Conservation (phyloP, 306 rosid genomes). For the Lathyrus sativus region DNA sequence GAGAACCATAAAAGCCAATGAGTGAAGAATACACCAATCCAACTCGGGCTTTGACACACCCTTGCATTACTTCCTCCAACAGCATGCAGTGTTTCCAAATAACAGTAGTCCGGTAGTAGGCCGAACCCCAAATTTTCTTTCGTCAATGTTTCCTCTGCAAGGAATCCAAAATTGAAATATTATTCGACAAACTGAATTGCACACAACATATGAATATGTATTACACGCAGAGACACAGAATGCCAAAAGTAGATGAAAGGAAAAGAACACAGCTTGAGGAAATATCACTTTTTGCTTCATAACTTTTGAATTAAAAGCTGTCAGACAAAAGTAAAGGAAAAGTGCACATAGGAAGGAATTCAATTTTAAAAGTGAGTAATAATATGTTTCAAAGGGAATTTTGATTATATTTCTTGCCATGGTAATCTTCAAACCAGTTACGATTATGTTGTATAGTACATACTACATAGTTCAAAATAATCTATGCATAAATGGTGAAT, state of each 20-base stretch:
- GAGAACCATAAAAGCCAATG: not conserved
- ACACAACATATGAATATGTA: not conserved
- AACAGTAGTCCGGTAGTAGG: constrained; percentile 3
- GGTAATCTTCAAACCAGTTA: constrained; percentile 23
- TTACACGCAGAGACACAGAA: constrained; percentile 13
- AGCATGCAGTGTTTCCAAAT: constrained; percentile 9
- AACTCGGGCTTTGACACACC: constrained; percentile 8
- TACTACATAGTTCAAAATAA: constrained; percentile 8
- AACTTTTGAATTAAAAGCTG: not conserved
- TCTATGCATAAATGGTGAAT: not conserved
- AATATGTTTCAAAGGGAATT: constrained; percentile 5
- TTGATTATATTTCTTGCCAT: constrained; percentile 1
- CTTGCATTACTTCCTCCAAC: constrained; percentile 17
- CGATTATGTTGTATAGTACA: not conserved
- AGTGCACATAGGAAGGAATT: not conserved
- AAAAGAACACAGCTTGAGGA: not conserved
- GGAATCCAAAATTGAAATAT: constrained; percentile 27
- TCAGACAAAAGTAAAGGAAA: not conserved
- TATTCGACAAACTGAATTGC: constrained; percentile 16
- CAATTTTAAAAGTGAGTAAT: not conserved
- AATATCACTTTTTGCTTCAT: constrained; percentile 1
- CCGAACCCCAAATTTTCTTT: not conserved
- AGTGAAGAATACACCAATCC: not conserved
- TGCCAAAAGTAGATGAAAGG: not conserved
- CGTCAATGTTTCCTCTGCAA: constrained; percentile 65